Conservation (phyloP, 352 stramenopile genomes). For the Pythium scleroteichum region DNA sequence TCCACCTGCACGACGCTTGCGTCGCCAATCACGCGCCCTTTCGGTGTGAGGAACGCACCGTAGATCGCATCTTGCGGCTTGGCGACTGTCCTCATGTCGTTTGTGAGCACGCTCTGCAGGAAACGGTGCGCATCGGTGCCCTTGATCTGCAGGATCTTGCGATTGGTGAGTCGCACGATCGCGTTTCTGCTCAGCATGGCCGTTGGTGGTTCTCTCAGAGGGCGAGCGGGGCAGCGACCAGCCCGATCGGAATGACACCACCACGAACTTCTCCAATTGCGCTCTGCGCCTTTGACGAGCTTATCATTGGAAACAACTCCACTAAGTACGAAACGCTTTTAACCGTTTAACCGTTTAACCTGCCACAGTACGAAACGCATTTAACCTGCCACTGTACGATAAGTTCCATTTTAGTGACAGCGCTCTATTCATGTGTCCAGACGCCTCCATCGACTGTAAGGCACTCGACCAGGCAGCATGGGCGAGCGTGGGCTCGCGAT, state of each 20-base stretch:
- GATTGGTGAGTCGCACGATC: conserved; percentile 51
- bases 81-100: conserved; percentile 72
- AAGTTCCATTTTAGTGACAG: too few relatives aligned
- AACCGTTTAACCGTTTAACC: too few relatives aligned
- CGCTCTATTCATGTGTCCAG: too few relatives aligned
- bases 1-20: conserved; percentile 71
- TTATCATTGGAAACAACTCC: too few relatives aligned
- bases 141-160: conserved; percentile 67
- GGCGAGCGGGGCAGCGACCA: too few relatives aligned
- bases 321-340: too few relatives aligned
- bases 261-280: too few relatives aligned
- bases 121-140: conserved; percentile 71
- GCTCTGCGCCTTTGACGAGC: too few relatives aligned
- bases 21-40: conserved; percentile 76
- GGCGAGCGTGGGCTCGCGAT: conserved; percentile 85
- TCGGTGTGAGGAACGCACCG: conserved; percentile 77
- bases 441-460: too few relatives aligned
- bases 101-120: conserved; percentile 82
- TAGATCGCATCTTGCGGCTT: conserved; percentile 66
- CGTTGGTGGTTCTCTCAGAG: neutral
- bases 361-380: too few relatives aligned
- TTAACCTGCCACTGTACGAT: too few relatives aligned
- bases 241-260: too few relatives aligned
- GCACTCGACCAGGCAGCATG: conserved; percentile 44
- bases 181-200: conserved; percentile 41